Base-by-base conservation (phyloP, 2,329 filamentous ascomycete species). In the Ophiostoma himal-ulmi region DNA sequence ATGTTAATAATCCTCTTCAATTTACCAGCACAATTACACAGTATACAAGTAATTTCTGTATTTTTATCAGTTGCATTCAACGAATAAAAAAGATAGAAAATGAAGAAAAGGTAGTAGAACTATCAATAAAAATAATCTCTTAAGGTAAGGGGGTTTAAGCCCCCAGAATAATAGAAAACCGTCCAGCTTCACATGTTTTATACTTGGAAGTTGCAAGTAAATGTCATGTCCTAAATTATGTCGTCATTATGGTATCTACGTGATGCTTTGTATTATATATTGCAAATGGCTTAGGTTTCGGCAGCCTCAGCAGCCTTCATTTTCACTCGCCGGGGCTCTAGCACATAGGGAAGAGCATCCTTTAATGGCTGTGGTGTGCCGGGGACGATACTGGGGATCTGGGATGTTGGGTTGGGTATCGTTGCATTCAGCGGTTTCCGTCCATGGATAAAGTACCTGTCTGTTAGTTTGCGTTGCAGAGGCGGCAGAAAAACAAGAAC, bases 371-470 rank as follows among this genome's bases (percentile, higher is more conserved):
- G 30, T 22, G 62, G 62, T 22, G 34, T 65, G 20, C 65, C 65
- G 3, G 39, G n/a, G 13, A 30, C 2, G 11, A 67, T 13, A 39
- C 22, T 17, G 17, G 41, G 22, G 5, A 54, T 64, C 8, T 62
- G 62, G 14, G 62, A 65, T 10, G 62, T 65, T 6, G 36, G 62
- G 8, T 65, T 65, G 10, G 62, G 36, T 8, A 8, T 20, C 3
- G 34, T 39, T 6, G 68, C 68, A 34, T 69, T 26, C 5, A 71
- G 20, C 3, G 70, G 70, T 36, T 71, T 71, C 6, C 70, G 70
- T 20, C 70, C 70, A 34, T 71, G 22, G 7, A 70, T 66, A 36
- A 71, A 60, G 54, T 71, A 71, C 54, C 70, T 71, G 34, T n/a
- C 10, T 22, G 20, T 65, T 39, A 65, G 62, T 41, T 3, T 1